Evolutionary conservation across 495 filamentous ascomycete species (phyloP), one percentile per base, ranked within the genome.

Genomic region (Hypoxylon crocopeplum): DNA sequence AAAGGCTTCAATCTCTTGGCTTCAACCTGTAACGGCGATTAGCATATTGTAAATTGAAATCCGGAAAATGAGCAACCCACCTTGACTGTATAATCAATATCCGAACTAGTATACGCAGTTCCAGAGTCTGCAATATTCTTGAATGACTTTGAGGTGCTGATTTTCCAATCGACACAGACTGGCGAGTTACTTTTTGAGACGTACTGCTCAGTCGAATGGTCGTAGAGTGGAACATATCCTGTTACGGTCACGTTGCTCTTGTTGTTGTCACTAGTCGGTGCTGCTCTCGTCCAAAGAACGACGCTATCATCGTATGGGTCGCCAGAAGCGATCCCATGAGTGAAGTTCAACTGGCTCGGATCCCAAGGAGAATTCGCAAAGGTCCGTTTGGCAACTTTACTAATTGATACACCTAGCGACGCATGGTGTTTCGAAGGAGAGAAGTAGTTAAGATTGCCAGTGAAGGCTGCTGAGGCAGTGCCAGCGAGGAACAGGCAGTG

Each of bases 51-150:
- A 7, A n/a, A n/a, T 36, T 16, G 27, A 38, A 20, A 11, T 15
- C 6, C 3, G 5, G 5, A 19, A 19, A 10, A 5, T 7, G 0
- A 22, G 3, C 7, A 5, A 15, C 45, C 15, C 66, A 78, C 81
- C 72, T 88, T 88, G 40, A 88, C 77, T 7, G 86, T 88, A 54
- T 82, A 88, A 52, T 88, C 86, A 27, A 88, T 79, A 66, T 88
- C 86, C 5, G 79, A 83, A 39, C 74, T 84, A 0, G 85, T 88
- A 65, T 83, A 86, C 1, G 73, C 84, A 4, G 68, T 80, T 2
- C 85, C 84, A 7, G 69, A 62, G 44, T 76, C 71, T 5, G 76
- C 75, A 16, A 81, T 60, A 11, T 70, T 49, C 8, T 59, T 44
- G 8, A 83, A 70, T 16, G 59, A 62, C 21, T 73, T 48, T 48